Evolutionary conservation across 345 rosid genomes (phyloP), one percentile per base, ranked within the genome.

Genomic region (Boechera stricta): DNA sequence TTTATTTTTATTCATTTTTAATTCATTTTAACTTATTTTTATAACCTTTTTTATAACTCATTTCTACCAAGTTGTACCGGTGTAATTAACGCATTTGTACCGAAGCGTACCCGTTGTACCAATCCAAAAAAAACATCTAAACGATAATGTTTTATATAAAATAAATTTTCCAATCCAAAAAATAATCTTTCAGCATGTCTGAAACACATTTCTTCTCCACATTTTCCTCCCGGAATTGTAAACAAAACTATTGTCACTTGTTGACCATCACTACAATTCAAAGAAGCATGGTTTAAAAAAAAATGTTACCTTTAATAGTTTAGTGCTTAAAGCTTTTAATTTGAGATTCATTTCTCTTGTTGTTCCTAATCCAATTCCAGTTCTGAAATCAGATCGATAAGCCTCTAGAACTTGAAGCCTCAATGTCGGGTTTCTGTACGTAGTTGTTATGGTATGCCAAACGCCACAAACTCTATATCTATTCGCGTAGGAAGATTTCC

Each of bases 321-420:
- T 60, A 59, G 29, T 35, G 62, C 69, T 68, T 10, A 68, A 75
- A 18, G 54, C 83, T 73, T 80, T 83, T 79, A 87, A 69, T 75
- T 87, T 86, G 66, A 90, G 56, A 71, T 7, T 10, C 54, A 79
- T 58, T 76, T 88, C 89, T 53, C 63, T 79, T 0, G 81, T 7
- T 12, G 65, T 15, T 72, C 62, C 81, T 69, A 28, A 28, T 2
- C 90, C 88, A 29, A 4, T 44, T 42, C 82, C 81, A 29, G 68
- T 78, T 76, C 70, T 77, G 71, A 90, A 84, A 75, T 85, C 83
- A 69, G 65, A 88, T 35, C 88, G 85, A 74, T 89, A 86, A 11
- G 90, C 94, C 13, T 86, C 73, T 79, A 87, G 75, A 33, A 84
- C 79, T 76, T 85, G 78, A 49, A 92, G 85, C 82, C 73, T 81